phyloP scores from a whole-genome alignment of 805 yeast genomes.

The Metschnikowia gelsemii region DNA sequence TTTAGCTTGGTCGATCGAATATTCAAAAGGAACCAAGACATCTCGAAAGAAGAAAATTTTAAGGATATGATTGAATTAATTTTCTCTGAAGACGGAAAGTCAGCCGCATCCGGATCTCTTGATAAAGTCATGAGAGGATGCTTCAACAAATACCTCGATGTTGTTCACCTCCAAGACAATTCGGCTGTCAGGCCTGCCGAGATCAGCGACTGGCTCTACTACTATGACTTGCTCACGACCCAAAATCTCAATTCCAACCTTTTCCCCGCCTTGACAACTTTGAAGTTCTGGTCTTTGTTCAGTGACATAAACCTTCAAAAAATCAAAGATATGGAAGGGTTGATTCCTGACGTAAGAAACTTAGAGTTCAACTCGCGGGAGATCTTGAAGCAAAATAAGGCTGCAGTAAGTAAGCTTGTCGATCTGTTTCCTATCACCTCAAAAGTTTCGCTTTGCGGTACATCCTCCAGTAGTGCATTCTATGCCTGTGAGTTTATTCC shows the following conservation, averaged over 20 bases:
- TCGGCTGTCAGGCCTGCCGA: constrained; percentile 55
- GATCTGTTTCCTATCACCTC: constrained; percentile 30
- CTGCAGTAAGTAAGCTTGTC: constrained; percentile 31
- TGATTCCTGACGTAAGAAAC: constrained; percentile 33
- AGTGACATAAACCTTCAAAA: constrained; percentile 50
- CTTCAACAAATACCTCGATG: constrained; percentile 61
- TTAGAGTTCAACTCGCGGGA: constrained; percentile 44
- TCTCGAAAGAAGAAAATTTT: constrained; percentile 49
- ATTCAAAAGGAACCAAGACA: constrained; percentile 52
- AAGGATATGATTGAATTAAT: constrained; percentile 46
- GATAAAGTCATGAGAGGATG: constrained; percentile 74
- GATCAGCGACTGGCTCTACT: constrained; percentile 74
- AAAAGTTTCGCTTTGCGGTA: constrained; percentile 29
- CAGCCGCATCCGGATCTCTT: constrained; percentile 42
- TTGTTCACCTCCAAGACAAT: constrained; percentile 62
- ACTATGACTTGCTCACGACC: constrained; percentile 57
- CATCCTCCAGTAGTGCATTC: constrained; percentile 23
- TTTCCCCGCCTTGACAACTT: constrained; percentile 56
- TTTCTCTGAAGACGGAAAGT: constrained; percentile 38
- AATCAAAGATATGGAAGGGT: constrained; percentile 14
- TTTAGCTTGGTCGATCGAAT: constrained; percentile 58
- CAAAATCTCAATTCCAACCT: constrained; percentile 37
- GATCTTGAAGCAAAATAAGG: constrained; percentile 29
- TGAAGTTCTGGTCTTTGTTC: constrained; percentile 64
- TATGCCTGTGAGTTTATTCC: constrained; percentile 37